Percentiles rank a stretch among this genome's conserved stretches.
phyloP scores from a whole-genome alignment of 2,329 filamentous ascomycete genomes.

The Fusarium annulatum region DNA sequence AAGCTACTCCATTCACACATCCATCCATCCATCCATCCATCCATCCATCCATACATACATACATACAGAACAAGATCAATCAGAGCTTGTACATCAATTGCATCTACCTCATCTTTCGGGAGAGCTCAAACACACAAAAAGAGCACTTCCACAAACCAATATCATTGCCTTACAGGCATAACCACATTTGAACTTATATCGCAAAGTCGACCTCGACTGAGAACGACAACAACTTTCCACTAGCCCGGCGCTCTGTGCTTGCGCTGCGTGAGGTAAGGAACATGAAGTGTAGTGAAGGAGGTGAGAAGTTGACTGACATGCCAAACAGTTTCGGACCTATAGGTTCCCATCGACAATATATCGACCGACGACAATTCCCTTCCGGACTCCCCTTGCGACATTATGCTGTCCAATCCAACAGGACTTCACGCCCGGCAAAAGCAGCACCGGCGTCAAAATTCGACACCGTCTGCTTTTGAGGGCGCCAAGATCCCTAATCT shows the following conservation, averaged over 20 bases:
- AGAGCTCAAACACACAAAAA: slow-evolving; percentile 21
- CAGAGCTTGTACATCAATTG: slow-evolving; percentile 21
- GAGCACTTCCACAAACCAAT: slow-evolving; percentile 32
- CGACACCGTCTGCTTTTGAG: slow-evolving; percentile 83
- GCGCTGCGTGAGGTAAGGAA: slow-evolving; percentile 81
- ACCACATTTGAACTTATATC: slow-evolving; percentile 29
- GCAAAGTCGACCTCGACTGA: slow-evolving; percentile 61
- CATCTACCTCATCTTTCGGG: slow-evolving; percentile 20
- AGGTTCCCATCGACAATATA: slow-evolving; percentile 62
- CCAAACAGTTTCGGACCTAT: slow-evolving; percentile 56
- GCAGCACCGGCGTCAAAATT: slow-evolving; percentile 85
- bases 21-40: background rate
- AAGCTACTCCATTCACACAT: slow-evolving; percentile 29
- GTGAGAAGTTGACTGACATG: background rate
- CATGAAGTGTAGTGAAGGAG: background rate
- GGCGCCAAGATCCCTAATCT: slow-evolving; percentile 75
- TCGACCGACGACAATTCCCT: slow-evolving; percentile 63
- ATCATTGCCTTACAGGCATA: slow-evolving; percentile 49
- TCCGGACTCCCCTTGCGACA: slow-evolving; percentile 78
- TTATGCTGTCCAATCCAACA: slow-evolving; percentile 82
- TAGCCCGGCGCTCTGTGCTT: slow-evolving; percentile 84
- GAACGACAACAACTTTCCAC: slow-evolving; percentile 54
- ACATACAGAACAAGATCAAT: slow-evolving; percentile 21
- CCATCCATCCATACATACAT: background rate
- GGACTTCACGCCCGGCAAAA: slow-evolving; percentile 71